These are phyloP conservation scores for Candida frijolesensis DNA, from an alignment of 1,139 yeast species.

Conservation along the genomic window DNA sequence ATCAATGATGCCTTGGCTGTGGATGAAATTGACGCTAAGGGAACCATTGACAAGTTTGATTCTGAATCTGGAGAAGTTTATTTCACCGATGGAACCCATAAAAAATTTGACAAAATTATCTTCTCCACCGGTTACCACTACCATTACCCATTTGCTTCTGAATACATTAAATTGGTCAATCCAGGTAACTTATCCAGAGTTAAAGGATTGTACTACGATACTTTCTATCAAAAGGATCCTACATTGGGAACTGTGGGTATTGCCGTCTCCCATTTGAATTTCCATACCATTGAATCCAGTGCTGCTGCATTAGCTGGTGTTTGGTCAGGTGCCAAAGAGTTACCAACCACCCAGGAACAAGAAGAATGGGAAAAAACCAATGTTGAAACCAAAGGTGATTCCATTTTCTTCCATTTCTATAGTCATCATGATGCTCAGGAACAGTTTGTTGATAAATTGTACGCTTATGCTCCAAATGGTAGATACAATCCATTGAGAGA, in stretches of 20 bases:
- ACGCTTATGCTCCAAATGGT: slow-evolving; percentile 23
- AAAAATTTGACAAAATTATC: slow-evolving; percentile 29
- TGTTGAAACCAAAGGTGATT: slow-evolving; percentile 23
- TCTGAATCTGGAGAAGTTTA: slow-evolving; percentile 26
- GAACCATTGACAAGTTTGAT: slow-evolving; percentile 28
- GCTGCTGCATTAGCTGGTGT: slow-evolving; percentile 51
- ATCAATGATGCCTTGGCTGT: slow-evolving; percentile 40
- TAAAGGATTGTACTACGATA: slow-evolving; percentile 40
- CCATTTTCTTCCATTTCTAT: slow-evolving; percentile 29
- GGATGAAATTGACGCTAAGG: slow-evolving; percentile 35
- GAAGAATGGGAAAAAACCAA: slow-evolving; percentile 30
- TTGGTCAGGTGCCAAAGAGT: slow-evolving; percentile 35
- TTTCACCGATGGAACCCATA: slow-evolving; percentile 30
- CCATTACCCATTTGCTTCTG: slow-evolving; percentile 35
- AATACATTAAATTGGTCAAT: slow-evolving; percentile 21
- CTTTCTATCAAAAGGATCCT: slow-evolving; percentile 44
- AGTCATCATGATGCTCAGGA: slow-evolving; percentile 22
- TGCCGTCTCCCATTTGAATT: slow-evolving; percentile 40
- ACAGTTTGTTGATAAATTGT: slow-evolving; percentile 26
- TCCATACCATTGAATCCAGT: slow-evolving; percentile 44
- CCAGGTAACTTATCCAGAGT: slow-evolving; percentile 32
- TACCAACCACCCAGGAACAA: slow-evolving; percentile 34
- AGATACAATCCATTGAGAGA: slow-evolving; percentile 28
- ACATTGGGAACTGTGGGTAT: slow-evolving; percentile 45
- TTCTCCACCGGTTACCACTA: slow-evolving; percentile 43